Evolutionary conservation across 768 basidiomycete genomes (phyloP).

Genomic region (Pleurotus eryngii): DNA sequence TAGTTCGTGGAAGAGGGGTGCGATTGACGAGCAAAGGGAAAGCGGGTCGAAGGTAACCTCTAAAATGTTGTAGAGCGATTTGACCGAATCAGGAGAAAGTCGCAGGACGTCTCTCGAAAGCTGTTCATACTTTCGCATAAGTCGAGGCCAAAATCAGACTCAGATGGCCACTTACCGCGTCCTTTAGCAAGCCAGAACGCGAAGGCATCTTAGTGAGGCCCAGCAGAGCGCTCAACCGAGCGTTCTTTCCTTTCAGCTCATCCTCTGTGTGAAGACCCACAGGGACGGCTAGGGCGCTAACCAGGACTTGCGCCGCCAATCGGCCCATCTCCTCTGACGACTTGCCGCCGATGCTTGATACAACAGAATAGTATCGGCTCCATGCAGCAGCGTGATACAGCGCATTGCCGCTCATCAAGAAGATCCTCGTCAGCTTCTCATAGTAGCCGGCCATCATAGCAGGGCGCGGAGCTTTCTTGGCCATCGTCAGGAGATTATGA

Average conservation of each 20-base stretch:
- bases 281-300: conserved; percentile 91
- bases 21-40: conserved; percentile 72
- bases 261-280: conserved; percentile 58
- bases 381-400: conserved; percentile 97
- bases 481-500: conserved; percentile 90
- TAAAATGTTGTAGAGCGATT: conserved; percentile 80
- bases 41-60: conserved; percentile 94
- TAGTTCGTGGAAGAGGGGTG: conserved; percentile 71
- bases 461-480: conserved; percentile 88
- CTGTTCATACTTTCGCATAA: conserved; percentile 29
- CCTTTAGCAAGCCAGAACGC: conserved; percentile 78
- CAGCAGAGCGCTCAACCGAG: conserved; percentile 80
- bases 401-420: conserved; percentile 91
- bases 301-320: conserved; percentile 87
- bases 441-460: conserved; percentile 99
- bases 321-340: conserved; percentile 74
- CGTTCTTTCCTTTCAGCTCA: conserved; percentile 58
- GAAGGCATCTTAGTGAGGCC: conserved; percentile 84
- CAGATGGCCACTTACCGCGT: conserved; percentile 60
- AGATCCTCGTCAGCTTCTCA: conserved; percentile 95
- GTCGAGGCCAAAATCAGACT: neutral
- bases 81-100: conserved; percentile 70
- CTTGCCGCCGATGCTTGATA: conserved; percentile 70
- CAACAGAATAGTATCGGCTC: conserved; percentile 78
- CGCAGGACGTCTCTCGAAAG: conserved; percentile 81